Base-by-base conservation (phyloP, 139 green algal genomes). In the Chlorella sp. region DNA sequence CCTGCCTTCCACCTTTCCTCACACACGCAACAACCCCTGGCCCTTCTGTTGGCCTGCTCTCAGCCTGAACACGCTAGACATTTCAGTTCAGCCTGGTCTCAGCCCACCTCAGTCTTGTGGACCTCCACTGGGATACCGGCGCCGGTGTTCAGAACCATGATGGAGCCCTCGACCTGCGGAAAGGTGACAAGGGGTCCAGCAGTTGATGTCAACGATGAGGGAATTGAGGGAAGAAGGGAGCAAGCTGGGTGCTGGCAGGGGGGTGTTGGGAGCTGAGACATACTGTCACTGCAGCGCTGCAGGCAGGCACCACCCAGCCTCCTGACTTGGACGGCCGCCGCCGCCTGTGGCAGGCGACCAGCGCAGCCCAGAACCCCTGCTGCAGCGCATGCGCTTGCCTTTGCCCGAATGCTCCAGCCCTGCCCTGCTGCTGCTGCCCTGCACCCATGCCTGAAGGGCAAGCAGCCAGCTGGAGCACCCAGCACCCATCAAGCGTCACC, bases 101-200 rank as follows among this genome's bases (percentile, higher is more conserved):
- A 53, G 32, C 34, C 14, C 2, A 94, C 92, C 94, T 99, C 97
- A 80, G 97, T 97, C 94, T 98, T 98, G 94, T 99, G 96, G 34
- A 98, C 91, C 90, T 99, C 97, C 64, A 99, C 97, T 0, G 98
- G 98, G 21, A 99, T 95, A 80, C 98, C 98, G 15, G 95, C 94
- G 48, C 98, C 98, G 85, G 99, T 99, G 94, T 99, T 99, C 91
- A 94, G 98, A 34, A 99, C 96, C 26, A 90, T 89, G 91, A 99
- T 98, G 36, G 60, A 94, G 93, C 95, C 96, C 53, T 84, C 93
- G 26, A 89, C 94, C 96, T 98, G 91, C 68, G 92, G 12, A 12
- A 77, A 32, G 0, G 76, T 1, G 64, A 14, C 64, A 71, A 14
- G 64, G 22, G 64, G 11, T 5, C 21, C 21, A 28, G 24, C 2